Evolutionary conservation across 192 early-diverging fungal species (phyloP), one percentile per base, ranked within the genome.

Genomic region (Coemansia reversa): DNA sequence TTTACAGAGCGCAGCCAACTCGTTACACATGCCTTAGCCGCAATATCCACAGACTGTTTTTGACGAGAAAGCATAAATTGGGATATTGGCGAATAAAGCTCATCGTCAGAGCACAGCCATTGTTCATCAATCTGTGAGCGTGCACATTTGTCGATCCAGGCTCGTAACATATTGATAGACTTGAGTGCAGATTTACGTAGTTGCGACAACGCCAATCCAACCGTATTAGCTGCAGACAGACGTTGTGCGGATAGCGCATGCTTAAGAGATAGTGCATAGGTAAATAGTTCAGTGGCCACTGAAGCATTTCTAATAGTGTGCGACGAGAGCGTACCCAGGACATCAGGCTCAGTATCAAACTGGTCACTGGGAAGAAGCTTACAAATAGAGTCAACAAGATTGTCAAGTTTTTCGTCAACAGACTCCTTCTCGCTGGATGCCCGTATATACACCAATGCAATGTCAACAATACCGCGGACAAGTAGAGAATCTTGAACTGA

Each of bases 1-100:
- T 67, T 74, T 42, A 55, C 66, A 32, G 77, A 80, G 19, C 68
- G 62, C 18, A 67, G 57, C 77, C 77, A 80, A 27, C 77, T 70
- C 11, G 51, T 64, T 29, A 30, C 29, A 42, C 77, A 80, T 12
- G 54, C 65, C 58, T 71, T 80, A 18, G 58, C 55, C 3, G 51
- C 67, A 19, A 51, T 22, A 52, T 61, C 61, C 1, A 63, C 27
- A 20, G 69, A 32, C 6, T 63, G 47, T 30, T 66, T 80, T 48
- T 73, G 69, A 25, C 58, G 58, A 5, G 12, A 35, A 7, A 18
- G 52, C 58, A 80, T 28, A 42, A 65, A 66, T 8, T 47, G 47
- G 1, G 60, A 33, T 32, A 60, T 39, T 11, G 19, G 47, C 33
- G 54, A 47, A 16, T 63, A 53, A 0, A 63, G 23, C 4, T 42